Conservation (phyloP, 805 yeast genomes). For the Myxozyma neotropica region DNA sequence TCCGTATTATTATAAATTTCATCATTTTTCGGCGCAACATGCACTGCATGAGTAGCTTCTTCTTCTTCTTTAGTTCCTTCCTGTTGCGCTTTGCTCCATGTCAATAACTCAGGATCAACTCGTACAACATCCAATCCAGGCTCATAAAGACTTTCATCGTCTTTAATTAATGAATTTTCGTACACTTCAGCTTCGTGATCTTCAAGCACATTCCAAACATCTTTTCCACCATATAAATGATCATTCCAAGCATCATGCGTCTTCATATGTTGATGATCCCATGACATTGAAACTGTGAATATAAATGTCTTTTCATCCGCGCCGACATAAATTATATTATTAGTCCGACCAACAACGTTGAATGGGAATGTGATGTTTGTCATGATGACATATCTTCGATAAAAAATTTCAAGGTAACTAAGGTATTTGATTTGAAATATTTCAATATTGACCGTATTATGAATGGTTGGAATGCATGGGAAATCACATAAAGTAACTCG, state of each 20-base stretch:
- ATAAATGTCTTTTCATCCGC: conserved; percentile 17
- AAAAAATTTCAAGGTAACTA: conserved; percentile 13
- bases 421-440: conserved; percentile 24
- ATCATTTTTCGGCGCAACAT: too few relatives aligned
- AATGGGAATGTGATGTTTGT: conserved; percentile 33
- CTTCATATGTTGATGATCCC: conserved; percentile 19
- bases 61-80: too few relatives aligned
- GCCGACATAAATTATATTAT: conserved; percentile 26
- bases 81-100: too few relatives aligned
- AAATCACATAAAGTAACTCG: conserved; percentile 31
- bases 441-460: conserved; percentile 29
- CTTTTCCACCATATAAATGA: conserved; percentile 20
- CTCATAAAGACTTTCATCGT: too few relatives aligned
- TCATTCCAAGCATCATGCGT: conserved; percentile 22
- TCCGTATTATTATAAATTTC: too few relatives aligned
- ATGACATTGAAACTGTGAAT: conserved; percentile 24
- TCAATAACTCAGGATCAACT: too few relatives aligned
- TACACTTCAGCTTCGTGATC: neutral
- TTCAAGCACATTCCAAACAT: conserved; percentile 17
- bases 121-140: too few relatives aligned
- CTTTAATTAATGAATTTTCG: neutral
- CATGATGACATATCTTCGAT: conserved; percentile 25
- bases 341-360: conserved; percentile 28
- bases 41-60: too few relatives aligned
- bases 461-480: conserved; percentile 33